Conservation (phyloP, 106 monocot species). For the Apostasia shenzhenica region DNA sequence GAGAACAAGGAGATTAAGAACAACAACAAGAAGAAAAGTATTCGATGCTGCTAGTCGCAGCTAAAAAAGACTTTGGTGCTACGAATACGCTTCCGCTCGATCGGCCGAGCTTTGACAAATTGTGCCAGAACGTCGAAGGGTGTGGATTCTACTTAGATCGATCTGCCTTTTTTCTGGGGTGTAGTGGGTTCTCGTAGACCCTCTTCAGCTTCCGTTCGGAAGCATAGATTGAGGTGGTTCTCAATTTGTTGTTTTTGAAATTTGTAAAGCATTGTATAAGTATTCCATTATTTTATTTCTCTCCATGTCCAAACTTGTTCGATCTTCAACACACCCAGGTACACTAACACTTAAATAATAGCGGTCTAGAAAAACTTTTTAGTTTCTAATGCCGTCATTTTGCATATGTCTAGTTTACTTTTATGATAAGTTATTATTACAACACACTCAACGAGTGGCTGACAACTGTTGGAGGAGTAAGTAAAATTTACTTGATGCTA, state of each 20-base stretch:
- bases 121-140: background rate
- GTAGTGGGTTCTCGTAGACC: slow-evolving; percentile 26
- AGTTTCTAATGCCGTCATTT: too few species aligned
- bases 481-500: too few species aligned
- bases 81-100: background rate
- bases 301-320: too few species aligned
- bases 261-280: background rate
- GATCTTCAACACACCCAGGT: too few species aligned
- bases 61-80: background rate
- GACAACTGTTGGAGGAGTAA: too few species aligned
- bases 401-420: too few species aligned
- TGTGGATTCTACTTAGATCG: slow-evolving; percentile 13
- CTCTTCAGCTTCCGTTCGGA: slow-evolving; percentile 33
- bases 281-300: background rate
- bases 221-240: slow-evolving; percentile 26
- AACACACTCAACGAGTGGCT: too few species aligned
- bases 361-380: too few species aligned
- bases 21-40: slow-evolving; percentile 21
- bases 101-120: background rate
- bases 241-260: background rate
- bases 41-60: background rate
- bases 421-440: too few species aligned
- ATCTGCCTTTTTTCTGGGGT: slow-evolving; percentile 40
- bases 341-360: too few species aligned
- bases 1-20: slow-evolving; percentile 14